phyloP scores from a whole-genome alignment of 257 asterid species.

The Salvia rosmarinus region DNA sequence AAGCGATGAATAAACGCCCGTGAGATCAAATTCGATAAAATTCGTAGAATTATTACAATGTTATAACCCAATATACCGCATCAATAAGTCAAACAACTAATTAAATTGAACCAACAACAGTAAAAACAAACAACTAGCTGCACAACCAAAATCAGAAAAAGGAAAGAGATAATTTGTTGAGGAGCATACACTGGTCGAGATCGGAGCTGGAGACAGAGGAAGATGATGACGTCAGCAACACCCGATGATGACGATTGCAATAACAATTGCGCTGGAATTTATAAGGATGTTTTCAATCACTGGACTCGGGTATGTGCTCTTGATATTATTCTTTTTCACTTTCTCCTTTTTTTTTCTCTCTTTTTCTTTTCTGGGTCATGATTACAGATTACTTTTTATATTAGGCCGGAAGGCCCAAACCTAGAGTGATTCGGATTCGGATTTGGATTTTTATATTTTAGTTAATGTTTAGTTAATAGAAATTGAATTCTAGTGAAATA shows the following conservation, averaged over 20 bases:
- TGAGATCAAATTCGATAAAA: constrained; percentile 1
- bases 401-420: constrained; percentile 20
- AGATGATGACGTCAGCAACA: constrained; percentile 25
- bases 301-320: too few relatives aligned
- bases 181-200: constrained; percentile 35
- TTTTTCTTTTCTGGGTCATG: too few relatives aligned
- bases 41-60: background rate
- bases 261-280: constrained; percentile 23
- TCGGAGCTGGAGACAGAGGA: constrained; percentile 31
- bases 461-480: too few relatives aligned
- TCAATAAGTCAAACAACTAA: background rate
- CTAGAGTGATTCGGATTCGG: too few relatives aligned
- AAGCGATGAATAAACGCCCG: background rate
- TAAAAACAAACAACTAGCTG: background rate
- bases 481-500: too few relatives aligned
- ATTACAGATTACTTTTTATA: background rate
- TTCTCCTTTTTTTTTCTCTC: background rate
- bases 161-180: background rate
- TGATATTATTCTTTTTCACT: constrained; percentile 5
- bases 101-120: background rate
- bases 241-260: constrained; percentile 18
- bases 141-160: background rate
- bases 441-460: too few relatives aligned
- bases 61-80: background rate
- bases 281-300: constrained; percentile 19